A percentile compares a stretch with the other conserved stretches of the same genome.
phyloP scores from a whole-genome alignment of 179 eudicot genomes.

The Gypsophila paniculata region DNA sequence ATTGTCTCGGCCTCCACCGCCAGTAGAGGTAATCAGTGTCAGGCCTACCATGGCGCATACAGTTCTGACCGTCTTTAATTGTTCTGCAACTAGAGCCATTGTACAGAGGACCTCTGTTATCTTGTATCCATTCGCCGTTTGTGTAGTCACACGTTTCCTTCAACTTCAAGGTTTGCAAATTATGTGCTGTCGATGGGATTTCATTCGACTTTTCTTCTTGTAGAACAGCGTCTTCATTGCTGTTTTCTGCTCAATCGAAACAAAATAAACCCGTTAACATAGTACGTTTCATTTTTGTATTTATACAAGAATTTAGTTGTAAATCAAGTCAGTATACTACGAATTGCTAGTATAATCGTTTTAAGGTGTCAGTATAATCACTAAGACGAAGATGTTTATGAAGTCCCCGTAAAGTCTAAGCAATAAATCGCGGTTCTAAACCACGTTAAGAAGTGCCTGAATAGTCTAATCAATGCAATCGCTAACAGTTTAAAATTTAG shows the following conservation, averaged over 20 bases:
- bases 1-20: conserved; percentile 63
- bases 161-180: no score
- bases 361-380: no score
- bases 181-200: conserved; percentile 6
- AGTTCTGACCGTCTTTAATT: conserved; percentile 70
- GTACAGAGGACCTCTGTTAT: conserved; percentile 53
- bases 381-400: no score
- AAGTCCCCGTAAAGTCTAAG: no score
- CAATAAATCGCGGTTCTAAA: no score
- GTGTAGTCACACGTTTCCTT: conserved; percentile 46
- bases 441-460: no score
- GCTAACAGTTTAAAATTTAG: no score
- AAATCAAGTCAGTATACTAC: no score
- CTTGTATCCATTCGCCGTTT: conserved; percentile 61
- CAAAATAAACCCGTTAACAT: neutral
- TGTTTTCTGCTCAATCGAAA: conserved; percentile 23
- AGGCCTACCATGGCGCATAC: conserved; percentile 73
- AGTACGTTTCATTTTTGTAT: no score
- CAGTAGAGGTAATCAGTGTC: conserved; percentile 61
- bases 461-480: no score
- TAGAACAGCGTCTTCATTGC: conserved; percentile 13
- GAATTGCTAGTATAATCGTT: no score
- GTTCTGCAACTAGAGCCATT: conserved; percentile 62
- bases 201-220: conserved; percentile 3
- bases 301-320: no score